Evolutionary conservation across 768 basidiomycete genomes (phyloP).

Genomic region (Lactarius vividus): DNA sequence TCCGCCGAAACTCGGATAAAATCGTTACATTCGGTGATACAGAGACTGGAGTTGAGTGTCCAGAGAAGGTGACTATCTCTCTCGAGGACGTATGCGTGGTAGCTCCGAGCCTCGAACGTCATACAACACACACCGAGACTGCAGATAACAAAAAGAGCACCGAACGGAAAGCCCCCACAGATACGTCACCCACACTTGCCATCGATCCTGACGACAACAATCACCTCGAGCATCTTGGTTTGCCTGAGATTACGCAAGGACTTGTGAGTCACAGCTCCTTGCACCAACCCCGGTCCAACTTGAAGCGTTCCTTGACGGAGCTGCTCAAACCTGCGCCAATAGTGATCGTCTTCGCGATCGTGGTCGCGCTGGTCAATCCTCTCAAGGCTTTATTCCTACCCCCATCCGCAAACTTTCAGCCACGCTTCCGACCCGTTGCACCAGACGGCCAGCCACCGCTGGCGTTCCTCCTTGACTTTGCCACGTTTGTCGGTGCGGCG

Average conservation of each 20-base stretch:
- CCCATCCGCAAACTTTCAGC: constrained; percentile 42
- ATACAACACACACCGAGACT: background rate
- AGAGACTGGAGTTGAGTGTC: background rate
- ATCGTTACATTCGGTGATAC: background rate
- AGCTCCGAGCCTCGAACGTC: background rate
- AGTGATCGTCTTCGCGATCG: constrained; percentile 51
- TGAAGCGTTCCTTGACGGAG: constrained; percentile 1
- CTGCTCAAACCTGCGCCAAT: constrained; percentile 50
- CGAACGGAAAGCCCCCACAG: background rate
- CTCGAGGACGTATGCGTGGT: background rate
- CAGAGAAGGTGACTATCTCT: background rate
- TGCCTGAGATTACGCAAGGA: background rate
- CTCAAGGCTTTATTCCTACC: constrained; percentile 61
- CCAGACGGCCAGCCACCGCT: constrained; percentile 71
- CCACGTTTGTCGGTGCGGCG: constrained; percentile 58
- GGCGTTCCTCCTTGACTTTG: constrained; percentile 54
- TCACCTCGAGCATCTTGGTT: background rate
- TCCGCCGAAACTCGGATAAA: background rate
- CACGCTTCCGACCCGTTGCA: constrained; percentile 37
- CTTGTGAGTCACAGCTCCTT: background rate
- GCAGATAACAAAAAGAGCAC: background rate
- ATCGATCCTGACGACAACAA: constrained; percentile 2
- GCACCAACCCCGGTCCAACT: background rate
- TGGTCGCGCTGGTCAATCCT: constrained; percentile 52
- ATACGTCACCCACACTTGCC: constrained; percentile 10